A percentile compares a stretch with the other conserved stretches of the same genome.
These are phyloP conservation scores for Diaporthe eres DNA, from an alignment of 2,329 filamentous ascomycete species.

Conservation along the genomic window DNA sequence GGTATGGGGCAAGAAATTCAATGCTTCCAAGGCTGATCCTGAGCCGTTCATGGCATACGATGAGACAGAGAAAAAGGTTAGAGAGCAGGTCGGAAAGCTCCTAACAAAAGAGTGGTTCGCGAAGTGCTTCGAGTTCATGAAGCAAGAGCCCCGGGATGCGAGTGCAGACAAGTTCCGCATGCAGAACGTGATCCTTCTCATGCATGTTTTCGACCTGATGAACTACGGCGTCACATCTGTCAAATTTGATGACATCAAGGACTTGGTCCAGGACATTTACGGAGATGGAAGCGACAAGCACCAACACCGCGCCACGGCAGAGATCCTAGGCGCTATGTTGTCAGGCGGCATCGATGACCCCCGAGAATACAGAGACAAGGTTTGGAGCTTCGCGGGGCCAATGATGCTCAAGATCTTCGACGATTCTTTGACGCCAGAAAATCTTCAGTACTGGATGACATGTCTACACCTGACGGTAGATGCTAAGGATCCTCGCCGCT, in stretches of 20 bases:
- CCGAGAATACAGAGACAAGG: constrained; percentile 77
- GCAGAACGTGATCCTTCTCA: constrained; percentile 86
- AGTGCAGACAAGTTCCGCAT: constrained; percentile 90
- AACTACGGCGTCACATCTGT: constrained; percentile 82
- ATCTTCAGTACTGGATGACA: constrained; percentile 93
- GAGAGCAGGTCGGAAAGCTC: constrained; percentile 83
- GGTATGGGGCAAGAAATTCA: constrained; percentile 92
- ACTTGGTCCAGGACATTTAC: constrained; percentile 82
- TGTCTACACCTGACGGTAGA: constrained; percentile 92
- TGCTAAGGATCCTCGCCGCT: constrained; percentile 88
- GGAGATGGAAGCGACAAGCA: constrained; percentile 97
- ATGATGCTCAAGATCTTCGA: constrained; percentile 88
- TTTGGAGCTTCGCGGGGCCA: constrained; percentile 93
- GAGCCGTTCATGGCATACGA: constrained; percentile 81
- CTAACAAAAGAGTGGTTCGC: constrained; percentile 89
- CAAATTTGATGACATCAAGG: constrained; percentile 89
- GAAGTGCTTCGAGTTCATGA: constrained; percentile 91
- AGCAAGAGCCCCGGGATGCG: constrained; percentile 92
- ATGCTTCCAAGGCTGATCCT: constrained; percentile 81
- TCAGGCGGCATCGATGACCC: constrained; percentile 85
- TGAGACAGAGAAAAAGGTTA: constrained; percentile 79
- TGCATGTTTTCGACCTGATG: constrained; percentile 92
- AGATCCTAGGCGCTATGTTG: constrained; percentile 90
- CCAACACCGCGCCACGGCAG: constrained; percentile 94
- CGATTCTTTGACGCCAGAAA: constrained; percentile 95